phyloP scores from a whole-genome alignment of 352 stramenopile genomes.

The Phytophthora fragariae region DNA sequence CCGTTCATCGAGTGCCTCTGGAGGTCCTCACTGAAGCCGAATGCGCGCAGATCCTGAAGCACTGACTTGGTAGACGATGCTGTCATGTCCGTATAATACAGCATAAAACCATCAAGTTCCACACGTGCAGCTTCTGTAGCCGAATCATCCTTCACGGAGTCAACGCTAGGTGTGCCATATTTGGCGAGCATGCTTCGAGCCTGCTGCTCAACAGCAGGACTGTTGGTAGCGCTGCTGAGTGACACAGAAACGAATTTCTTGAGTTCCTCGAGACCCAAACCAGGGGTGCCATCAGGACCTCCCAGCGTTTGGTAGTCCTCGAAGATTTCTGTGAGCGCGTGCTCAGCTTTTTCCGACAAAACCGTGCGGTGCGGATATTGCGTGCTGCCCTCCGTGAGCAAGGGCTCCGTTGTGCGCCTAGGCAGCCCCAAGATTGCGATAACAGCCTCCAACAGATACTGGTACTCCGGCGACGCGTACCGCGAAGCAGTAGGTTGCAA shows the following conservation, averaged over 20 bases:
- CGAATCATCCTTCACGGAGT: constrained; percentile 37
- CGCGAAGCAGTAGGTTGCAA: constrained; percentile 50
- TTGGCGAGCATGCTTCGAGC: constrained; percentile 71
- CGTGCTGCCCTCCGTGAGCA: constrained; percentile 70
- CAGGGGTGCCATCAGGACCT: constrained; percentile 25
- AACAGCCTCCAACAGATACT: constrained; percentile 90
- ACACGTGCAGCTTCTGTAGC: constrained; percentile 45
- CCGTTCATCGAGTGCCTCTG: constrained; percentile 50
- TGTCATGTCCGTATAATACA: constrained; percentile 85
- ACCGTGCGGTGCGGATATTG: constrained; percentile 78
- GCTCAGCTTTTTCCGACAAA: constrained; percentile 77
- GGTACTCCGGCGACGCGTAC: constrained; percentile 86
- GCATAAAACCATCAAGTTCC: constrained; percentile 80
- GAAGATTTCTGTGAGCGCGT: constrained; percentile 80
- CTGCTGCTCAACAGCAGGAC: constrained; percentile 69
- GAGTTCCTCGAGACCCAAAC: constrained; percentile 67
- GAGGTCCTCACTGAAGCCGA: constrained; percentile 86
- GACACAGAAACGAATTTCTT: constrained; percentile 76
- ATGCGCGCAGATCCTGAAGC: constrained; percentile 78
- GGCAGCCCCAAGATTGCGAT: constrained; percentile 84
- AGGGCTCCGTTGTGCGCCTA: constrained; percentile 63
- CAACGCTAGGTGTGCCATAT: constrained; percentile 52
- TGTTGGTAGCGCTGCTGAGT: constrained; percentile 61
- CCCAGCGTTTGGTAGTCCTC: constrained; percentile 64
- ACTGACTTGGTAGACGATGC: constrained; percentile 81